Base-by-base conservation (phyloP, 1,284 basidiomycete genomes). In the Mycena sp. region DNA sequence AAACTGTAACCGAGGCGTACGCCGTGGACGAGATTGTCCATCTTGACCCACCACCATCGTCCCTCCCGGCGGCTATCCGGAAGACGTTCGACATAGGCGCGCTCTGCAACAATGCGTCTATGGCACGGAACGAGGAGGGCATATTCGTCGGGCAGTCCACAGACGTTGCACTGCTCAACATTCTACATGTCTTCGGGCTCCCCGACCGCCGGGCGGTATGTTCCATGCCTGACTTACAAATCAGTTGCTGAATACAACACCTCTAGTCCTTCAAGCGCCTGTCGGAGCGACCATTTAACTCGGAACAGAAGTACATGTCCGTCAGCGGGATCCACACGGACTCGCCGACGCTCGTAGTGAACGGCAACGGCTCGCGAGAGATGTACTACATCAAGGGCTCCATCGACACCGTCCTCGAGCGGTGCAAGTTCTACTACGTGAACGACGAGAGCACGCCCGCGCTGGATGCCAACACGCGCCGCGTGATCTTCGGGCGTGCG, bases 371-470 rank as follows among this genome's bases (percentile, higher is more conserved):
- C 35, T 74, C 81, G 10, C 82, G 84, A 5, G 94, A 97, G 71
- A 87, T 91, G 75, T 91, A 92, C 73, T 98, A 96, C 80, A 87
- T 96, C 76, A 98, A 98, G 74, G 96, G 97, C 30, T 93, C 96
- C 6, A 90, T 97, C 68, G 96, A 99, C 69, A 86, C 89, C 28
- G 88, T 98, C 43, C 83, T 99, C 51, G 87, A 92, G 21, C 86
- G 88, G 40, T 98, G 96, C 83, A 90, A 88, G 70, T 92, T 90
- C 72, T 96, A 95, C 81, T 90, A 95, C 71, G 91, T 95, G 51
- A 87, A 88, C 25, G 94, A 98, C 69, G 90, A 88, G 16, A 92
- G 93, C 1, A 93, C 93, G 0, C 91, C 93, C 0, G 80, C 81
- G 0, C 84, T 98, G 26, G 94, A 97, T 73, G 76, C 84, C 0